Base-by-base conservation (phyloP, 2,329 filamentous ascomycete genomes). In the Botrytis sinoallii region DNA sequence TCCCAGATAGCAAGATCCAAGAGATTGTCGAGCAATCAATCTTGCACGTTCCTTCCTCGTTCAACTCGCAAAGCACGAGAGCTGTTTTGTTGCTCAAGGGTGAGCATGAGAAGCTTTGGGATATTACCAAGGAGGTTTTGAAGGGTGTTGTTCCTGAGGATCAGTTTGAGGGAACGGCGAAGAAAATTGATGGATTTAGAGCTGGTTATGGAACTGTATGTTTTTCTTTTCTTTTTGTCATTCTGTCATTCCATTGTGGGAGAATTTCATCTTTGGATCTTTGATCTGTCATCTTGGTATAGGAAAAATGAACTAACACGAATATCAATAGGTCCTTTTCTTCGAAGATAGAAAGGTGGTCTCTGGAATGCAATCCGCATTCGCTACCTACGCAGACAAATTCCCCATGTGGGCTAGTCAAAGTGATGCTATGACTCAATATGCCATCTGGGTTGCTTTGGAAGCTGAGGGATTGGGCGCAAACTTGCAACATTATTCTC, bases 401-500 rank as follows among this genome's bases (percentile, higher is more conserved):
- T 97, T 97, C 87, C 90, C 90, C 75, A 81, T 82, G 78, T 97
- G 93, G 93, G 90, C 90, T 73, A 85, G 88, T 76, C 93, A 97
- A 84, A 90, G 91, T 76, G 88, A 88, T 82, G 95, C 88, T 83
- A 97, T 97, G 90, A 88, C 93, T 80, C 93, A 97, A 86, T 92
- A 89, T 84, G 86, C 89, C 77, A 82, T 94, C 78, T 97, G 94
- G 94, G 91, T 91, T 29, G 92, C 91, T 6, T 89, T 97, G 73
- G 92, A 95, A 84, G 87, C 91, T 75, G 93, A 96, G 82, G 94
- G 94, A 44, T 88, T 97, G 73, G 94, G 94, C 77, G 92, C 91
- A 81, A 97, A 95, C 87, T 87, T 97, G 71, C 94, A 97, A 87
- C 94, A 97, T 86, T 97, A 97, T 87, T 96, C 94, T 88, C 94